phyloP scores from a whole-genome alignment of 305 asterid genomes.

The Fraxinus velutina region DNA sequence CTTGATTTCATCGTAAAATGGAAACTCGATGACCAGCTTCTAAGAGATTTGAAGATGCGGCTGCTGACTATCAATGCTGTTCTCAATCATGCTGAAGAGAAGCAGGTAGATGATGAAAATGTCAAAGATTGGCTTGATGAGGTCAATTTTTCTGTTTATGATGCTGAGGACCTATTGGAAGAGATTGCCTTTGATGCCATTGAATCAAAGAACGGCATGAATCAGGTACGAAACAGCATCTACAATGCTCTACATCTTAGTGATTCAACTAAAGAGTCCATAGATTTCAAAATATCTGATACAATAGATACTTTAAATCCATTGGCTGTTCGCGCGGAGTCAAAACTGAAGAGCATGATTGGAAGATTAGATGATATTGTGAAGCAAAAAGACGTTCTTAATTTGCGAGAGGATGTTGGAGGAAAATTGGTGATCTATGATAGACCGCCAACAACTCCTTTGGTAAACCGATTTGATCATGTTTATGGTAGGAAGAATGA shows the following conservation, averaged over 20 bases:
- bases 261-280: neutral
- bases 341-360: neutral
- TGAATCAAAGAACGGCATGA: neutral
- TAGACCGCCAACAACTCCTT: slow-evolving; percentile 20
- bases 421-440: neutral
- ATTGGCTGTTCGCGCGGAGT: neutral
- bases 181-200: neutral
- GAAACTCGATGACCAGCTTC: neutral
- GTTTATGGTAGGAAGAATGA: slow-evolving; percentile 34
- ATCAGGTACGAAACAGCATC: neutral
- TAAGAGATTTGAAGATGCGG: neutral
- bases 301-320: neutral
- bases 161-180: neutral
- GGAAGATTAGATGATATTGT: neutral
- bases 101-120: neutral
- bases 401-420: neutral
- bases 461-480: slow-evolving; percentile 20
- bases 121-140: neutral
- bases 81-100: neutral
- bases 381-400: neutral
- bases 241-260: neutral
- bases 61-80: neutral
- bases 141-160: neutral
- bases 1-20: neutral
- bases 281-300: neutral